Conservation (phyloP, 129 eudicot species). For the Flaveria trinervia region DNA sequence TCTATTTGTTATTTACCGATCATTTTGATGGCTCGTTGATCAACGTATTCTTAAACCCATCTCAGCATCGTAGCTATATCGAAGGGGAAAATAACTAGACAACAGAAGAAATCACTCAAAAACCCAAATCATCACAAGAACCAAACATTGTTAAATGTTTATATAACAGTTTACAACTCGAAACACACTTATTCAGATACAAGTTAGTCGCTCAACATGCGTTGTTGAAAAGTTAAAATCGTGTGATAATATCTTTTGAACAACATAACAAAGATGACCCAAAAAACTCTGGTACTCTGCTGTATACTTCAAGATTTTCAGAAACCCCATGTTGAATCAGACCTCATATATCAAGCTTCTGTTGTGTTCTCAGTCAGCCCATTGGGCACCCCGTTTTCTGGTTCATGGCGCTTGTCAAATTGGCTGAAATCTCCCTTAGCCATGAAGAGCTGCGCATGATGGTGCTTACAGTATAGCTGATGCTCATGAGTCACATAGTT, state of each 20-base stretch:
- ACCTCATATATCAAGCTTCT: slow-evolving; percentile 26
- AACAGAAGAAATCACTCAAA: slow-evolving; percentile 23
- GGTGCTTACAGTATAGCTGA: slow-evolving; percentile 66
- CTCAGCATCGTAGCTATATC: not conserved
- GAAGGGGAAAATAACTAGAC: not conserved
- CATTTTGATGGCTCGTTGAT: too few relatives aligned
- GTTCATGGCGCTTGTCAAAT: slow-evolving; percentile 40
- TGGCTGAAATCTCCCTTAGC: slow-evolving; percentile 70
- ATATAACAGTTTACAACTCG: slow-evolving; percentile 27
- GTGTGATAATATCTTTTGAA: slow-evolving; percentile 23
- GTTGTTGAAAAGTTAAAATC: slow-evolving; percentile 23
- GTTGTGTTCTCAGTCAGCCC: slow-evolving; percentile 50
- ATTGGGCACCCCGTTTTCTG: slow-evolving; percentile 27
- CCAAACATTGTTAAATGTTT: slow-evolving; percentile 33
- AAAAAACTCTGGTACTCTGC: slow-evolving; percentile 3
- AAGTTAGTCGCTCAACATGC: slow-evolving; percentile 30
- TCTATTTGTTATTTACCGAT: not conserved
- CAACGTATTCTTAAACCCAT: not conserved
- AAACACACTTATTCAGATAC: slow-evolving; percentile 27
- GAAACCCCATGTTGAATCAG: slow-evolving; percentile 12
- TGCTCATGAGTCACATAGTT: slow-evolving; percentile 70
- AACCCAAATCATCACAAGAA: slow-evolving; percentile 38
- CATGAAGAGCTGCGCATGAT: slow-evolving; percentile 63
- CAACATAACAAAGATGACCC: slow-evolving; percentile 26
- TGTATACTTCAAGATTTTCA: not conserved